Conservation (phyloP, 495 filamentous ascomycete species). For the Trichoderma asperelloides region DNA sequence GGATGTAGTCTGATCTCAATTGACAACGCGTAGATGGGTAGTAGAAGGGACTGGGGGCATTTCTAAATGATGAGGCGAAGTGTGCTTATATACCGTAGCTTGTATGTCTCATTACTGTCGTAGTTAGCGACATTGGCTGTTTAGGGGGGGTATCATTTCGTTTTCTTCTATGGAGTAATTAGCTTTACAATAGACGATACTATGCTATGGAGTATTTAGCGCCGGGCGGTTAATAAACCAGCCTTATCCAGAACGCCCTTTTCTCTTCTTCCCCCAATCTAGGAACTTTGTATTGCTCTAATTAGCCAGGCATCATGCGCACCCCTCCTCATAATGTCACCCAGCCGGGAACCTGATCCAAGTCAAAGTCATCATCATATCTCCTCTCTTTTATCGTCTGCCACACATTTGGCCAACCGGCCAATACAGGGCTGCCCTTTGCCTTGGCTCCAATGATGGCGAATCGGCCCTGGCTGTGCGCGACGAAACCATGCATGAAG, state of each 20-base stretch:
- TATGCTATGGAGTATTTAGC: neutral
- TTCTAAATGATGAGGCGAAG: neutral
- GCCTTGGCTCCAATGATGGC: constrained; percentile 73
- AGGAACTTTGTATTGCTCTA: neutral
- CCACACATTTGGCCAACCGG: constrained; percentile 34
- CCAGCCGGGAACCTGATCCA: constrained; percentile 29
- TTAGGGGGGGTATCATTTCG: constrained; percentile 4
- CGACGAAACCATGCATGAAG: constrained; percentile 80
- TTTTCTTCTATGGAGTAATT: neutral
- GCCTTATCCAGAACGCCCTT: neutral
- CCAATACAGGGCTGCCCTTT: constrained; percentile 36
- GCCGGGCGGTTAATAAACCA: neutral
- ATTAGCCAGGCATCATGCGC: constrained; percentile 8
- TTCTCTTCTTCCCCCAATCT: neutral
- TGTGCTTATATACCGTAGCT: neutral
- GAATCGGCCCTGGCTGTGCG: constrained; percentile 63
- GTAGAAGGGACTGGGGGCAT: neutral
- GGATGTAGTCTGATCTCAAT: neutral
- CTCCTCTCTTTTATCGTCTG: constrained; percentile 23
- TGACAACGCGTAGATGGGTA: neutral
- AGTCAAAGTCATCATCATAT: constrained; percentile 23
- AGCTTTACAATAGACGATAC: neutral
- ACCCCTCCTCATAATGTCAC: constrained; percentile 15
- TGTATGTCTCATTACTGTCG: neutral
- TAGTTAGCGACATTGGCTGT: neutral